Evolutionary conservation across 164 flowering plant species (phyloP).

Genomic region (Berberis vulgaris): DNA sequence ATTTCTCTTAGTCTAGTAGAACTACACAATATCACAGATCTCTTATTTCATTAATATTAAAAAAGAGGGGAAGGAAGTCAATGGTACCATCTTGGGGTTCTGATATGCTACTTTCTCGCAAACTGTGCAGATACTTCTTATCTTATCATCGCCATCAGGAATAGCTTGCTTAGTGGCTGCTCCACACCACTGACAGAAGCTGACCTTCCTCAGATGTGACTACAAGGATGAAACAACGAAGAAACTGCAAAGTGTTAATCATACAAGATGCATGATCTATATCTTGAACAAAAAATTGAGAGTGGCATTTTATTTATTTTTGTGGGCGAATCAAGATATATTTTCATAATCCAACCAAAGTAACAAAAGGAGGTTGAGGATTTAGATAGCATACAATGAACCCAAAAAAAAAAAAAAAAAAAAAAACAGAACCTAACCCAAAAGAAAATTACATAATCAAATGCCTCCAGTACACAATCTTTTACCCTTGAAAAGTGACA

Average conservation of each 20-base stretch:
- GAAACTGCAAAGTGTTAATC: neutral
- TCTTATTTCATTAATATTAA: neutral
- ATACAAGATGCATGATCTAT: neutral
- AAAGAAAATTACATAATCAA: no score
- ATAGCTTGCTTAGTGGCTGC: constrained; percentile 68
- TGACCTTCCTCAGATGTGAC: constrained; percentile 45
- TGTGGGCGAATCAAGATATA: no score
- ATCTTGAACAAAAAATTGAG: neutral
- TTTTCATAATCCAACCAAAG: no score
- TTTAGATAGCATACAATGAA: no score
- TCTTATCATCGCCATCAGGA: constrained; percentile 90
- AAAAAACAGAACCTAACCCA: no score
- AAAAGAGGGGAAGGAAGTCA: neutral
- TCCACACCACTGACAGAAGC: constrained; percentile 91
- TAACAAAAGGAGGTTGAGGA: no score
- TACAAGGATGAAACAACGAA: constrained; percentile 13
- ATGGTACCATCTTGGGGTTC: constrained; percentile 92
- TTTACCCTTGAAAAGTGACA: no score
- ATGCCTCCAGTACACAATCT: no score
- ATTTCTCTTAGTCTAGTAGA: neutral
- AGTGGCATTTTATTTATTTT: neutral
- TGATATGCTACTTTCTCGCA: constrained; percentile 76
- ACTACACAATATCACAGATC: neutral
- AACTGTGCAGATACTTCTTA: constrained; percentile 70
- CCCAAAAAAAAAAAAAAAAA: no score